These are phyloP conservation scores for Ophiostoma sp. DNA, from an alignment of 2,329 filamentous ascomycete genomes.

Conservation along the genomic window DNA sequence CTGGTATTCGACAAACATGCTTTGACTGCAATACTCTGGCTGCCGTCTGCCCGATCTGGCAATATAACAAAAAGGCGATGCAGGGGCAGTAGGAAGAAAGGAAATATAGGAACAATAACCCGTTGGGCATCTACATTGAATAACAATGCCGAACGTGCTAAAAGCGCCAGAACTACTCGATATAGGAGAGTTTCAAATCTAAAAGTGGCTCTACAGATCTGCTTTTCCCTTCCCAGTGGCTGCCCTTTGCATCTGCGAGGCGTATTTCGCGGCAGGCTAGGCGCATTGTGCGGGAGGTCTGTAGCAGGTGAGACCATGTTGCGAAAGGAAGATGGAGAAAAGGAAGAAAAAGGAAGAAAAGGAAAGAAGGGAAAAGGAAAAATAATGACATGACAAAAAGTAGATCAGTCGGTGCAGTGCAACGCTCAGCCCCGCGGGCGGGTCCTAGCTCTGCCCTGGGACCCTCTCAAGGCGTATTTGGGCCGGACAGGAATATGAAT, in stretches of 20 bases:
- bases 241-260: conserved; percentile 18
- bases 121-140: neutral
- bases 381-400: neutral
- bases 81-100: neutral
- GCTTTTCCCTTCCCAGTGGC: neutral
- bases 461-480: conserved; percentile 24
- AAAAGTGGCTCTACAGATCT: neutral
- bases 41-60: neutral
- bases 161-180: neutral
- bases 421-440: conserved; percentile 26
- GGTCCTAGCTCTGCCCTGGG: conserved; percentile 18
- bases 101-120: neutral
- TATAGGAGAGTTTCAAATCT: too few relatives aligned
- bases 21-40: neutral
- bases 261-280: conserved; percentile 23
- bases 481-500: too few relatives aligned
- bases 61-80: neutral
- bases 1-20: neutral
- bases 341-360: neutral
- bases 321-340: neutral
- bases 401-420: conserved; percentile 15
- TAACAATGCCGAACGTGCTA: neutral
- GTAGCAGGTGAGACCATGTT: too few relatives aligned
- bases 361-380: too few relatives aligned
- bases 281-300: conserved; percentile 15